Evolutionary conservation across 139 green algal species (phyloP).

Genomic region (Tetradesmus lagerheimii): DNA sequence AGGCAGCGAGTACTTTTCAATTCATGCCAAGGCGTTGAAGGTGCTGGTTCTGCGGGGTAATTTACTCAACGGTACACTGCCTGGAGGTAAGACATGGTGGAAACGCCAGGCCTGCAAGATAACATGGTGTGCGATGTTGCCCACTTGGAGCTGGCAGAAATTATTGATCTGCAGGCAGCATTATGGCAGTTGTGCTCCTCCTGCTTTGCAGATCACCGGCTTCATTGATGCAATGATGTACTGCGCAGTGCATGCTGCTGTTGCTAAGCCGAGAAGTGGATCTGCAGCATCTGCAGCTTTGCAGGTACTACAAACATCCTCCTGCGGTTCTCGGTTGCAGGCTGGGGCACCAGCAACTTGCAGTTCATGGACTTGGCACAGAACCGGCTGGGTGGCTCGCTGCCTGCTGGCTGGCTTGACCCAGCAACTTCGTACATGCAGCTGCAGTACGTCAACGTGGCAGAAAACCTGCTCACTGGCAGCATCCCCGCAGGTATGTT

Average conservation of each 20-base stretch:
- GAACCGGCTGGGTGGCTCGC: neutral
- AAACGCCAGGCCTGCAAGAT: too few relatives aligned
- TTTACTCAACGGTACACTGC: neutral
- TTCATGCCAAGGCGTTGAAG: neutral
- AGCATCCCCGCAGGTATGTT: neutral
- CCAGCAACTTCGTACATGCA: neutral
- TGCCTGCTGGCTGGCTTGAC: conserved; percentile 1
- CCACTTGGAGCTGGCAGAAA: too few relatives aligned
- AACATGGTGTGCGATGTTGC: too few relatives aligned
- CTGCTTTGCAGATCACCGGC: too few relatives aligned
- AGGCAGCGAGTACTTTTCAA: neutral
- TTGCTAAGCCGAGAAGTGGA: too few relatives aligned
- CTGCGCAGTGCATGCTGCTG: too few relatives aligned
- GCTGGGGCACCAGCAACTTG: neutral
- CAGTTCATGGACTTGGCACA: neutral
- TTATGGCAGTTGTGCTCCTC: too few relatives aligned
- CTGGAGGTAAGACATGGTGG: neutral
- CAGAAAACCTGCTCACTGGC: neutral
- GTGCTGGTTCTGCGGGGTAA: conserved; percentile 1
- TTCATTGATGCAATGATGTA: too few relatives aligned
- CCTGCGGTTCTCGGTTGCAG: neutral
- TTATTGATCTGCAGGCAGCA: too few relatives aligned
- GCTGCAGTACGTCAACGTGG: neutral
- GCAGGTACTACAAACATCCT: too few relatives aligned
- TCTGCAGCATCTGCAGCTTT: too few relatives aligned